A percentile compares a stretch with the other conserved stretches of the same genome.
phyloP scores from a whole-genome alignment of 306 rosid genomes.

The Cicer judaicum region DNA sequence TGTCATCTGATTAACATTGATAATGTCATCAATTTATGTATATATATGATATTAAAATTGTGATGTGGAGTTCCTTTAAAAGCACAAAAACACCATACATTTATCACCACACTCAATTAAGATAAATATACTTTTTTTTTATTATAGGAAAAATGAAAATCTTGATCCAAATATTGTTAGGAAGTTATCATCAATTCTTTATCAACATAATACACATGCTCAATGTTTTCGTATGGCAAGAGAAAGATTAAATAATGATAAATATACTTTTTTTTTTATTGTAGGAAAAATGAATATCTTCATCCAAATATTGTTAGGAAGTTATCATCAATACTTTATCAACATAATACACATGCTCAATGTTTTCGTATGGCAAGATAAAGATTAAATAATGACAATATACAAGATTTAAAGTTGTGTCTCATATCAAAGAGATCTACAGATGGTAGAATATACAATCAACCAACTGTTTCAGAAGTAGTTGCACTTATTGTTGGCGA shows the following conservation, averaged over 20 bases:
- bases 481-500: conserved; percentile 13
- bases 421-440: not conserved
- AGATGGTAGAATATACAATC: conserved; percentile 9
- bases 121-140: too few species aligned
- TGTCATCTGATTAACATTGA: too few species aligned
- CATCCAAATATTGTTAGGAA: not conserved
- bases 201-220: not conserved
- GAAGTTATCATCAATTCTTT: conserved; percentile 9
- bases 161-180: not conserved
- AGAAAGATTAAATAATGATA: not conserved
- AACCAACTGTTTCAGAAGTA: not conserved
- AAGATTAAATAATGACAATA: not conserved
- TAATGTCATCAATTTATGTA: too few species aligned
- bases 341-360: not conserved
- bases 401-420: not conserved
- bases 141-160: not conserved
- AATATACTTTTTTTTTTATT: not conserved
- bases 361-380: conserved; percentile 6
- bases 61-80: too few species aligned
- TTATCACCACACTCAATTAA: too few species aligned
- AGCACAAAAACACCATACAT: too few species aligned
- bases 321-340: conserved; percentile 13
- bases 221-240: conserved; percentile 2
- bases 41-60: too few species aligned
- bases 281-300: not conserved